Percentiles rank a stretch among this genome's conserved stretches.
Evolutionary conservation across 768 basidiomycete species (phyloP).

Genomic region (Nevesoporus exiguus): DNA sequence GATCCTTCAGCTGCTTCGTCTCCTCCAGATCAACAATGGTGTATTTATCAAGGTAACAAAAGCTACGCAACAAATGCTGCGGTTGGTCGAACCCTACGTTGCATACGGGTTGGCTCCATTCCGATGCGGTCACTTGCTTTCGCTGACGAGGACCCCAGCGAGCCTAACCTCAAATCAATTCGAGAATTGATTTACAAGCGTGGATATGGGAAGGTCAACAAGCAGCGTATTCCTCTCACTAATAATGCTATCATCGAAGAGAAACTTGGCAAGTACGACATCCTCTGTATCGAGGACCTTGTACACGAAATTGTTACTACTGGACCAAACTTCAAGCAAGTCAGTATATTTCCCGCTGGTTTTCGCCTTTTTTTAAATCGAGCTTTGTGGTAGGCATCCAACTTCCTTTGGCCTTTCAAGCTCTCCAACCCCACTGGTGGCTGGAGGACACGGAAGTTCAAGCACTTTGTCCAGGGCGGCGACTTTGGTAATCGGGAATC

Average conservation of each 20-base stretch:
- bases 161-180: conserved; percentile 94
- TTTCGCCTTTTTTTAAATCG: background rate
- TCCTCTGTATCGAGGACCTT: conserved; percentile 95
- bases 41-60: conserved; percentile 96
- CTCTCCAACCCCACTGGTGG: conserved; percentile 98
- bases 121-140: background rate
- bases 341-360: conserved; percentile 31
- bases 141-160: conserved; percentile 43
- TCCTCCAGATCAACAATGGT: conserved; percentile 99
- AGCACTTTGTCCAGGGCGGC: conserved; percentile 93
- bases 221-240: conserved; percentile 92
- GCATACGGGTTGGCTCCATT: conserved; percentile 77
- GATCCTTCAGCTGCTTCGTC: conserved; percentile 96
- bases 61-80: conserved; percentile 97
- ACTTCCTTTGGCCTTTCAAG: conserved; percentile 99
- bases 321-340: conserved; percentile 99
- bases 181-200: conserved; percentile 99
- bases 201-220: conserved; percentile 97
- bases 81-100: conserved; percentile 94
- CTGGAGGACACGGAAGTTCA: conserved; percentile 98
- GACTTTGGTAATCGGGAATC: conserved; percentile 96
- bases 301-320: conserved; percentile 94
- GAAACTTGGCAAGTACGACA: conserved; percentile 87
- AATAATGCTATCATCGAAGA: conserved; percentile 94
- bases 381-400: conserved; percentile 55